Percentiles rank a stretch among this genome's conserved stretches.
Conservation (phyloP, 1,139 yeast genomes). For the Scheffersomyces titani region DNA sequence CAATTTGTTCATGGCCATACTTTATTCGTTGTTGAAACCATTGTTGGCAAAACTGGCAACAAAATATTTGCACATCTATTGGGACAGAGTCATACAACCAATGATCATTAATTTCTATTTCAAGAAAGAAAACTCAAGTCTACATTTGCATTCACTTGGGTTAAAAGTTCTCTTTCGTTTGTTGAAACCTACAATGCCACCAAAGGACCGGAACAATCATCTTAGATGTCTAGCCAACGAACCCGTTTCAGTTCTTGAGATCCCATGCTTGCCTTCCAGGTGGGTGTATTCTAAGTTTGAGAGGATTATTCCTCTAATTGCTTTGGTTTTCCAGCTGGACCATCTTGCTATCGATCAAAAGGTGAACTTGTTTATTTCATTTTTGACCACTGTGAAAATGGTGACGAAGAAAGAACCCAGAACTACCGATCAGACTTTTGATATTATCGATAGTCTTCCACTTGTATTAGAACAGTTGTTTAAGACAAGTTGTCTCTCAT, state of each 20-base stretch:
- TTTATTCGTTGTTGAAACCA: slow-evolving; percentile 34
- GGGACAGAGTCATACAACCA: slow-evolving; percentile 42
- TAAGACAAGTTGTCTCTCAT: slow-evolving; percentile 15
- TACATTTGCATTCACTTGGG: slow-evolving; percentile 29
- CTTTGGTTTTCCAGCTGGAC: slow-evolving; percentile 25
- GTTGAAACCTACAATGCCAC: slow-evolving; percentile 20
- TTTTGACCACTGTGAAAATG: slow-evolving; percentile 27
- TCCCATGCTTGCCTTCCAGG: slow-evolving; percentile 31
- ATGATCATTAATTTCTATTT: slow-evolving; percentile 35
- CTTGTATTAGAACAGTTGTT: slow-evolving; percentile 24
- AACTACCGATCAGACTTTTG: slow-evolving; percentile 29
- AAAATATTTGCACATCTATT: slow-evolving; percentile 32
- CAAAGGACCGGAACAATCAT: slow-evolving; percentile 24
- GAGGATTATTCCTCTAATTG: slow-evolving; percentile 28
- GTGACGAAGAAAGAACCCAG: slow-evolving; percentile 30
- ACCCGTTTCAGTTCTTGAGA: slow-evolving; percentile 27
- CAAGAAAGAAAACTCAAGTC: slow-evolving; percentile 22
- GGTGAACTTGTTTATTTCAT: slow-evolving; percentile 23
- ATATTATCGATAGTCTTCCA: slow-evolving; percentile 34
- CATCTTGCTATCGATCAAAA: slow-evolving; percentile 26
- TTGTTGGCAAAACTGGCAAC: slow-evolving; percentile 17
- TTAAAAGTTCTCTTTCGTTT: slow-evolving; percentile 23
- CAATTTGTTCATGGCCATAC: slow-evolving; percentile 29
- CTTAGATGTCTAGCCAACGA: slow-evolving; percentile 38
- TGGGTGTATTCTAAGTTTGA: slow-evolving; percentile 39